Base-by-base conservation (phyloP, 2,329 filamentous ascomycete genomes). In the Sclerotinia subarctica region DNA sequence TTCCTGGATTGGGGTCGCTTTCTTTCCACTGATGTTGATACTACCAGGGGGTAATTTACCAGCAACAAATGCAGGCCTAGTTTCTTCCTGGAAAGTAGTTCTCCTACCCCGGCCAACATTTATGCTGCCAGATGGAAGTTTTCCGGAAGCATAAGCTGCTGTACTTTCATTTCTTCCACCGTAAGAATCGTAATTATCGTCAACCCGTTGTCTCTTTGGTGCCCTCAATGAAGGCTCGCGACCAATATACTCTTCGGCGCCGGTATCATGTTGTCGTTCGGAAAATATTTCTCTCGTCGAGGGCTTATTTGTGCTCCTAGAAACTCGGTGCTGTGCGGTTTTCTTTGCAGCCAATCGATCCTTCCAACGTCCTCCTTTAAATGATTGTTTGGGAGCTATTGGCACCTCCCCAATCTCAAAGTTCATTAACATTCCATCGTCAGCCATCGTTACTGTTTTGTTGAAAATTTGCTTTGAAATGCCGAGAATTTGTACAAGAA, bases 351-450 rank as follows among this genome's bases (percentile, higher is more conserved):
- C 90, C 69, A 94, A 85, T 70, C 95, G 87, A 77, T 97, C 94
- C 77, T 91, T 90, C 95, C 95, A 99, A 74, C 88, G 87, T n/a
- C 95, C 95, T 73, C 95, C 95, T 78, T 91, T 95, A 79, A 96
- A 92, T 66, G 82, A 85, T 4, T 83, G 80, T 73, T 84, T 88
- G 66, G 85, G 81, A 69, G 88, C 84, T 66, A 92, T 78, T 17
- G 90, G 85, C 24, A 82, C 85, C 70, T 92, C 88, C 38, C 87
- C 85, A 68, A 97, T 82, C 74, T 93, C 89, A 78, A 98, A 97
- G 76, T 98, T 98, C 77, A 98, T 83, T 68, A 97, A 86, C 87
- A 99, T 91, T 73, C 93, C 93, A 88, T 96, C 92, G 82, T 98
- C 94, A 64, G 92, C 92, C 94, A 98, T 97, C 64, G 52, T 69